These are phyloP conservation scores for Lipomyces sp. DNA, from an alignment of 805 yeast species.

Conservation along the genomic window DNA sequence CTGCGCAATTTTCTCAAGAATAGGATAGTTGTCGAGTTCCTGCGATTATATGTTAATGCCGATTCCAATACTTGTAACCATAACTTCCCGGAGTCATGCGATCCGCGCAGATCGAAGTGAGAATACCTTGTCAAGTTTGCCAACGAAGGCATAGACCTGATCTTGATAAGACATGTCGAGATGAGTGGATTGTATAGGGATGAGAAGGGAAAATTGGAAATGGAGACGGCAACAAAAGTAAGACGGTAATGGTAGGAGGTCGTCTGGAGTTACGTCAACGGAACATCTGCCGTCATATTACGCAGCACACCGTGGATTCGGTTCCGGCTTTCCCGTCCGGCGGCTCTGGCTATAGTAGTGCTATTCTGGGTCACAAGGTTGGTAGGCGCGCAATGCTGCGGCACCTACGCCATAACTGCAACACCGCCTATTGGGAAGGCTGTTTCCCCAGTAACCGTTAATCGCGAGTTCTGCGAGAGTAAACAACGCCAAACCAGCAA, in stretches of 20 bases:
- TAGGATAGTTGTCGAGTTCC: conserved; percentile 38
- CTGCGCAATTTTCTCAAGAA: conserved; percentile 37
- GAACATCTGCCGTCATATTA: not conserved
- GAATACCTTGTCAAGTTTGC: conserved; percentile 33
- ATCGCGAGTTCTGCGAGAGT: too few relatives aligned
- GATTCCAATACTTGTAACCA: not conserved
- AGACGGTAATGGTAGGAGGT: not conserved
- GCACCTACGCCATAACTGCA: too few relatives aligned
- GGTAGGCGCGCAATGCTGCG: too few relatives aligned
- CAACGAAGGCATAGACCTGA: conserved; percentile 32
- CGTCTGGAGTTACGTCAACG: not conserved
- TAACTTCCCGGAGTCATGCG: not conserved
- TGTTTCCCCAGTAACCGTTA: too few relatives aligned
- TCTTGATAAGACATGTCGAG: conserved; percentile 31
- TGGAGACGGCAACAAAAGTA: not conserved
- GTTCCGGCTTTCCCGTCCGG: too few relatives aligned
- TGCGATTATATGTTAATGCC: not conserved
- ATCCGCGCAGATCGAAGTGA: not conserved
- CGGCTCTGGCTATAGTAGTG: too few relatives aligned
- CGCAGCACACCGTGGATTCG: too few relatives aligned
- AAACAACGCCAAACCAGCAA: too few relatives aligned
- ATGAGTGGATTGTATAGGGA: not conserved
- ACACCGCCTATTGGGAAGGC: too few relatives aligned
- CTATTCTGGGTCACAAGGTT: too few relatives aligned
- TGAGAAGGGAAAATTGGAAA: not conserved